These are phyloP conservation scores for Marchantia polymorpha DNA, from an alignment of 225 moss, liverwort and hornwort species.

Conservation along the genomic window DNA sequence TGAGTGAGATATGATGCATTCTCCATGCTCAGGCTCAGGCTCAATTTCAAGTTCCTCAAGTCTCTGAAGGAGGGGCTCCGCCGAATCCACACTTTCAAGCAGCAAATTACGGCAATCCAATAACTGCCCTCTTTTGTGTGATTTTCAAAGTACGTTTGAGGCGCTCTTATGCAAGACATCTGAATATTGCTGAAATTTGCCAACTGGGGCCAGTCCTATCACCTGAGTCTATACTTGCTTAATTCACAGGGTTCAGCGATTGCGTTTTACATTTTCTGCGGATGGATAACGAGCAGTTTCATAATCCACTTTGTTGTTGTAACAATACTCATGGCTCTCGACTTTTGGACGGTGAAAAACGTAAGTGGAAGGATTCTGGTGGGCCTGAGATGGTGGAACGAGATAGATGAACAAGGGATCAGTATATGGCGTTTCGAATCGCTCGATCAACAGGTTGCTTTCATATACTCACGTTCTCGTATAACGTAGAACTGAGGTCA, in stretches of 20 bases:
- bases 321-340: slow-evolving; percentile 63
- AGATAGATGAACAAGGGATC: slow-evolving; percentile 62
- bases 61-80: background rate
- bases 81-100: slow-evolving; percentile 5
- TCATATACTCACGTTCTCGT: background rate
- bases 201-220: background rate
- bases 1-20: too few relatives aligned
- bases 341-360: slow-evolving; percentile 90
- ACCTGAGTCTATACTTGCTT: background rate
- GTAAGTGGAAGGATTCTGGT: slow-evolving; percentile 86
- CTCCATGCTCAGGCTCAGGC: too few relatives aligned
- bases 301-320: slow-evolving; percentile 68
- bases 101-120: slow-evolving; percentile 62
- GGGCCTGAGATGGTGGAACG: slow-evolving; percentile 89
- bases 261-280: slow-evolving; percentile 62
- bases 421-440: slow-evolving; percentile 85
- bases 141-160: slow-evolving; percentile 55
- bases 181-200: background rate
- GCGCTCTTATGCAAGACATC: background rate
- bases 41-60: background rate
- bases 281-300: slow-evolving; percentile 58
- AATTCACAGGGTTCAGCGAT: slow-evolving; percentile 63
- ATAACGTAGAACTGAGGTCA: too few relatives aligned
- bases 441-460: slow-evolving; percentile 58
- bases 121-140: slow-evolving; percentile 60